Evolutionary conservation across 2,329 filamentous ascomycete species (phyloP).

Genomic region (Botrytis pseudocinerea): DNA sequence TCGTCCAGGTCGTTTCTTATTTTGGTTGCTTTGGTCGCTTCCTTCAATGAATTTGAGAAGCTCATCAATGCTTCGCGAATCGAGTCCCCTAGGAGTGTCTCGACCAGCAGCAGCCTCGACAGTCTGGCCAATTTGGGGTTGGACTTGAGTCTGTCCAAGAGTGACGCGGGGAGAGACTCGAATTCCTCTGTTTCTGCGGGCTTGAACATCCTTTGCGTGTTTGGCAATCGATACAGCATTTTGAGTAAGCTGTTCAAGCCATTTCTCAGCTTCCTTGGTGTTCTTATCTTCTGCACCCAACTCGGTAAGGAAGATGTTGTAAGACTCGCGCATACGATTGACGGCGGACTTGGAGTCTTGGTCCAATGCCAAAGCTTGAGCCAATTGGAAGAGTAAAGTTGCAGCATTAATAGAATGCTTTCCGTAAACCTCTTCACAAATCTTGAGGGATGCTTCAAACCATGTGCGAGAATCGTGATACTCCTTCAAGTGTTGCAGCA

Average conservation of each 20-base stretch:
- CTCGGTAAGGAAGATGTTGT: constrained; percentile 87
- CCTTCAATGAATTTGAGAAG: constrained; percentile 94
- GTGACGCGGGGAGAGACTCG: constrained; percentile 63
- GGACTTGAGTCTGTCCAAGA: constrained; percentile 57
- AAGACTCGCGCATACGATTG: constrained; percentile 91
- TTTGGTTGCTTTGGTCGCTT: constrained; percentile 51
- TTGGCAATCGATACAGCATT: constrained; percentile 94
- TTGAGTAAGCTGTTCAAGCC: constrained; percentile 93
- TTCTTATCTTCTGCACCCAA: constrained; percentile 92
- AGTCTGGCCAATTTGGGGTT: constrained; percentile 63
- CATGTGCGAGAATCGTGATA: constrained; percentile 93
- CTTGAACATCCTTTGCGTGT: constrained; percentile 84
- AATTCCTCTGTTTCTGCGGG: constrained; percentile 69
- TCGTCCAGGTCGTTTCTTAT: constrained; percentile 57
- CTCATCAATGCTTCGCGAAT: constrained; percentile 87
- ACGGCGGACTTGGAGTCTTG: constrained; percentile 92
- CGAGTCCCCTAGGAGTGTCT: constrained; percentile 49
- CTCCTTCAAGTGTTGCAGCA: constrained; percentile 93
- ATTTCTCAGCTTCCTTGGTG: constrained; percentile 95
- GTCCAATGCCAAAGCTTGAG: constrained; percentile 92
- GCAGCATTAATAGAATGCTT: constrained; percentile 89
- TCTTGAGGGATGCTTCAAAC: constrained; percentile 89
- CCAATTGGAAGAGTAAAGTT: constrained; percentile 94
- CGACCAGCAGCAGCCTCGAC: constrained; percentile 47
- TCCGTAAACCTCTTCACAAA: constrained; percentile 89